Conservation (phyloP, 306 rosid genomes). For the Senna siamea region DNA sequence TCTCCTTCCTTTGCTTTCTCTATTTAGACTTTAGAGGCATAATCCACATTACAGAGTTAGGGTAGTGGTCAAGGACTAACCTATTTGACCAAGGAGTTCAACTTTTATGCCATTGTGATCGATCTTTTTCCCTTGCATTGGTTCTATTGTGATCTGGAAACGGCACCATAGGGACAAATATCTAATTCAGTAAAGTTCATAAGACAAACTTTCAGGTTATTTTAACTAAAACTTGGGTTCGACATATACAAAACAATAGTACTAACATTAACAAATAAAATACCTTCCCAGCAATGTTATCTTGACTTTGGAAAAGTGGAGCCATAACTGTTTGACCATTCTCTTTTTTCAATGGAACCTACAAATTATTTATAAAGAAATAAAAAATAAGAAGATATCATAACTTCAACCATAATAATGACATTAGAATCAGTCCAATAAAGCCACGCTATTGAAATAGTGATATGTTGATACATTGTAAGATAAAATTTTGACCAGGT, state of each 20-base stretch:
- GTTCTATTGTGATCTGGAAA: slow-evolving; percentile 75
- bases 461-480: neutral
- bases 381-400: neutral
- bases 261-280: slow-evolving; percentile 26
- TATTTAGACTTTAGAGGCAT: slow-evolving; percentile 20
- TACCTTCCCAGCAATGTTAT: slow-evolving; percentile 91
- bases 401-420: neutral
- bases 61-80: slow-evolving; percentile 47
- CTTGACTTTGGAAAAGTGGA: slow-evolving; percentile 95
- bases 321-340: slow-evolving; percentile 77
- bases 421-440: slow-evolving; percentile 13
- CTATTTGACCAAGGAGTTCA: slow-evolving; percentile 97
- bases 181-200: neutral
- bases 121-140: slow-evolving; percentile 87
- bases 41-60: slow-evolving; percentile 14
- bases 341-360: slow-evolving; percentile 84
- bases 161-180: slow-evolving; percentile 29
- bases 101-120: slow-evolving; percentile 94
- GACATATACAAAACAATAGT: slow-evolving; percentile 14
- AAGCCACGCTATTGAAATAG: slow-evolving; percentile 12
- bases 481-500: too few relatives aligned
- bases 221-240: slow-evolving; percentile 20
- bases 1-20: neutral
- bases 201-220: slow-evolving; percentile 5
- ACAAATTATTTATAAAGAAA: slow-evolving; percentile 10